These are phyloP conservation scores for Wickerhamiella domercqiae DNA, from an alignment of 805 yeast genomes.

Conservation along the genomic window DNA sequence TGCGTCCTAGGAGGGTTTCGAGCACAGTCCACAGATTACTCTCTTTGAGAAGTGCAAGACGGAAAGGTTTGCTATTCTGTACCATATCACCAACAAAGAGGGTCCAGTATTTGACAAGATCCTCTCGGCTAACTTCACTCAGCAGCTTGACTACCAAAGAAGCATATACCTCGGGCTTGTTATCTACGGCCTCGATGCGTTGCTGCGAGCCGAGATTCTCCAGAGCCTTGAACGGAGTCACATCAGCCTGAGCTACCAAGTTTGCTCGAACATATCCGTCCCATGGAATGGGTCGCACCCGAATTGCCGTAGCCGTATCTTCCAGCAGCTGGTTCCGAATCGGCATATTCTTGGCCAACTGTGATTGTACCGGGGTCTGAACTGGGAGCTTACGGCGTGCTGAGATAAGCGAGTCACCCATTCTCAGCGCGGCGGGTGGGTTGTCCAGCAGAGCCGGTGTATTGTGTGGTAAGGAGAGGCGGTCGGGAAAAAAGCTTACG, in stretches of 20 bases:
- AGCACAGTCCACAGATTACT: conserved; percentile 31
- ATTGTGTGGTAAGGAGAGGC: too few species aligned
- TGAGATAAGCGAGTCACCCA: too few species aligned
- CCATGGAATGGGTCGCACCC: conserved; percentile 82
- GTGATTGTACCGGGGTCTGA: neutral
- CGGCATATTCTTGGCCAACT: conserved; percentile 2
- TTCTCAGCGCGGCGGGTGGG: too few species aligned
- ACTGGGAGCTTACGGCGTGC: neutral
- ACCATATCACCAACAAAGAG: conserved; percentile 46
- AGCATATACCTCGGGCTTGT: conserved; percentile 38
- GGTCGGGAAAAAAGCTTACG: too few species aligned
- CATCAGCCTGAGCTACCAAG: conserved; percentile 52
- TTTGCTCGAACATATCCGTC: conserved; percentile 71
- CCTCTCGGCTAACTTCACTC: conserved; percentile 40
- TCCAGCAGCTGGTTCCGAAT: conserved; percentile 20
- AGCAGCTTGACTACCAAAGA: conserved; percentile 40
- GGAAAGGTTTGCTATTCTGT: conserved; percentile 18
- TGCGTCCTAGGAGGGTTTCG: conserved; percentile 31
- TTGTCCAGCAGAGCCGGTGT: too few species aligned
- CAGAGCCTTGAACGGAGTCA: conserved; percentile 39
- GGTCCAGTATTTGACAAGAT: conserved; percentile 48
- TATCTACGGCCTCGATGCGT: conserved; percentile 20
- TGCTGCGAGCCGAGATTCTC: conserved; percentile 30
- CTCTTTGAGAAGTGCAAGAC: conserved; percentile 28
- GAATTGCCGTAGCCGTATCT: conserved; percentile 35